Evolutionary conservation across 495 filamentous ascomycete species (phyloP).

Genomic region (Cairneyella variabilis): DNA sequence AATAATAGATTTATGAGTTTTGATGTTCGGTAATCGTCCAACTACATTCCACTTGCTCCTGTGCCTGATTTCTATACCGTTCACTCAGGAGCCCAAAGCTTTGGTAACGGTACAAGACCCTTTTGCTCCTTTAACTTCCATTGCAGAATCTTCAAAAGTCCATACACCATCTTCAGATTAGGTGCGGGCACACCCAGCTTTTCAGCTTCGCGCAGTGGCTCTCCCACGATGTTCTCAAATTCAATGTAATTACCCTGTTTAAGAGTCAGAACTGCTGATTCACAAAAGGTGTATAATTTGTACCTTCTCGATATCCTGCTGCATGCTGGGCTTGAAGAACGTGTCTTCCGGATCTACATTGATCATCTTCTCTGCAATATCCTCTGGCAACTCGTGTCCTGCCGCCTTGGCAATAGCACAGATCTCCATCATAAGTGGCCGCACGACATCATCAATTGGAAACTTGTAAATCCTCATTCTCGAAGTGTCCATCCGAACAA

Average conservation of each 20-base stretch:
- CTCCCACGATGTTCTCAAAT: conserved; percentile 49
- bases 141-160: conserved; percentile 39
- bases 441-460: conserved; percentile 21
- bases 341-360: conserved; percentile 36
- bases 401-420: conserved; percentile 23
- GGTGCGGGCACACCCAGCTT: conserved; percentile 39
- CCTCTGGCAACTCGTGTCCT: conserved; percentile 43
- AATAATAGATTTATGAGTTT: too few relatives aligned
- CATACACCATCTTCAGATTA: conserved; percentile 40
- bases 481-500: conserved; percentile 45
- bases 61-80: not conserved
- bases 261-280: too few relatives aligned
- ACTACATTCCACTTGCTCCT: too few relatives aligned
- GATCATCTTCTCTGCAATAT: conserved; percentile 48
- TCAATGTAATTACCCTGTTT: conserved; percentile 48
- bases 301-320: conserved; percentile 43
- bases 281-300: too few relatives aligned
- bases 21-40: too few relatives aligned
- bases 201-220: conserved; percentile 46
- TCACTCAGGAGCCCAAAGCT: too few relatives aligned
- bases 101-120: conserved; percentile 28
- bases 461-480: conserved; percentile 27
- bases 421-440: conserved; percentile 24
- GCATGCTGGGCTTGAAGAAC: conserved; percentile 54
- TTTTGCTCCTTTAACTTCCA: conserved; percentile 33